Base-by-base conservation (phyloP, 306 rosid species). In the Cucumis hystrix region DNA sequence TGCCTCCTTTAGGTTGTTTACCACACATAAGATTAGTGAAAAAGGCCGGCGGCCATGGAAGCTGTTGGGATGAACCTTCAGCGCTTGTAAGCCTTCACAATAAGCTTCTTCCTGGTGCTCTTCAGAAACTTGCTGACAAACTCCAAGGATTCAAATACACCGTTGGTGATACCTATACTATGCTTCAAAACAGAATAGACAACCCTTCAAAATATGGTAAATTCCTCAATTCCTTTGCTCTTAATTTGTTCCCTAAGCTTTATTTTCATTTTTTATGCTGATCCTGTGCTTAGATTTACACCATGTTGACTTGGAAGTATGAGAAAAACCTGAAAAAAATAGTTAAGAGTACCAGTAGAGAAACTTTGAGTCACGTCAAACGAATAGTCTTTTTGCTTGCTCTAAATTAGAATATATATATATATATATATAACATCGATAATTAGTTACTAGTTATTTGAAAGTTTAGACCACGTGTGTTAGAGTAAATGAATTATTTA, bases 181-280 rank as follows among this genome's bases (percentile, higher is more conserved):
- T 76, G 39, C 13, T 77, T 2, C 1, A 45, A 18, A 58, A 81
- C 58, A 40, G 82, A 33, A 49, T 82, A 8, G 51, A 77, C 6
- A 21, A 76, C 58, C 89, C 97, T 79, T 49, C 83, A 47, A 89
- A 79, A 81, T 88, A 80, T 67, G 91, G 91, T 85, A 80, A 33
- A 33, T 10, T 39, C 15, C 16, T 7, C 49, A 30, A 8, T 54
- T 25, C 20, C 5, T 64, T 63, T 60, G 4, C 20, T 33, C 21
- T 21, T 30, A 23, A 23, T 21, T 23, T 59, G 37, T 57, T n/a
- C 11, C 49, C 49, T 43, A 2, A 43, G 49, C 49, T 43, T 43
- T 47, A 45, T 45, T 45, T 45, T 45, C 51, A 45, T 45, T 45
- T 45, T 11, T 10, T 1, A 8, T 45, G 51, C 0, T 45, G 49